Evolutionary conservation across 2,329 filamentous ascomycete species (phyloP), one percentile per base, ranked within the genome.

Genomic region (Colletotrichum chlorophyti): DNA sequence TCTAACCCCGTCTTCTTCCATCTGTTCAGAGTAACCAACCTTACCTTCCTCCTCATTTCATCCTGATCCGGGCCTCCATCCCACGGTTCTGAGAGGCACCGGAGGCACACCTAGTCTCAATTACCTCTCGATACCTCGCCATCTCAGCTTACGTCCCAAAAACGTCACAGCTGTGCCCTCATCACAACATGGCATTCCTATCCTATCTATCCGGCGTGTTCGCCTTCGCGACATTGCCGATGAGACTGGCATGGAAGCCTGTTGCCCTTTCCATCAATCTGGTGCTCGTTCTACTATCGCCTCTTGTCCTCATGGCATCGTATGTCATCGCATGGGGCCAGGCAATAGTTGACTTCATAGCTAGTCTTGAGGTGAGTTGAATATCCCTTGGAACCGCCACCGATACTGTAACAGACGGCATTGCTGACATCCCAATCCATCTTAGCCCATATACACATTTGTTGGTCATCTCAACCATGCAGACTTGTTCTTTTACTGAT

Each of bases 371-470:
- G 70, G 76, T 78, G 53, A 63, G 71, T 53, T 38, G 2, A 29
- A 21, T 15, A 51, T 50, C 52, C 57, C 57, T 60, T 60, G 26
- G 23, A 48, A 58, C 10, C n/a, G n/a, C 10, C 21, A n/a, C 11
- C 21, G 5, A 12, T 14, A n/a, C n/a, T 9, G 9, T 15, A 15
- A 14, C 40, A 15, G 10, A 34, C 27, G 14, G 11, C 32, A 2
- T 12, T 26, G 29, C 17, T 19, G 46, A 40, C 24, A 14, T 14
- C 12, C 19, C 26, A 26, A 23, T 37, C 31, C n/a, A n/a, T 15
- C 21, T 24, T 26, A 79, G 76, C 74, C 76, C 4, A 51, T 79
- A 4, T 79, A 79, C 48, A 75, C 70, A 3, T 79, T 76, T 65
- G 77, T 79, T 66, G 60, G 75, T 63, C 14, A 21, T 10, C 35